Evolutionary conservation across 768 basidiomycete species (phyloP).

Genomic region (Kwoniella botswanensis): DNA sequence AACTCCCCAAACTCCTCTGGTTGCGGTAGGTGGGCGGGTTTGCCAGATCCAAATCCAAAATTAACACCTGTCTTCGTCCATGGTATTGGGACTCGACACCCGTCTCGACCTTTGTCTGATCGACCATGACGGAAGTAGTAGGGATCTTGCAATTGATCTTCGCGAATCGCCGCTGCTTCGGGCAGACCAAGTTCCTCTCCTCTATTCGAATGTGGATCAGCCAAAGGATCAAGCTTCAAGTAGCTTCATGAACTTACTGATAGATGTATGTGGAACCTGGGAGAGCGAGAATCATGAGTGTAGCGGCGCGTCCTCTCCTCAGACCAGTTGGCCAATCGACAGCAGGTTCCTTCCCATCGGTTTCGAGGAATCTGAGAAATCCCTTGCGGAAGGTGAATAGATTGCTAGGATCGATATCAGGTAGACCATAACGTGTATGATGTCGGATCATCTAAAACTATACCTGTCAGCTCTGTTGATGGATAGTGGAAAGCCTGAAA

Average conservation of each 20-base stretch:
- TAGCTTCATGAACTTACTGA: slow-evolving; percentile 31
- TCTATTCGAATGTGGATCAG: slow-evolving; percentile 9
- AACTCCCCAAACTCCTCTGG: slow-evolving; percentile 35
- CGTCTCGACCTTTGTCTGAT: slow-evolving; percentile 44
- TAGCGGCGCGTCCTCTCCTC: slow-evolving; percentile 36
- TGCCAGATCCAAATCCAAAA: slow-evolving; percentile 35
- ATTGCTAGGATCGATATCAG: slow-evolving; percentile 9
- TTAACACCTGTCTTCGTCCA: slow-evolving; percentile 28
- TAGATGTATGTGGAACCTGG: slow-evolving; percentile 52
- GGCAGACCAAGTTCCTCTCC: slow-evolving; percentile 49
- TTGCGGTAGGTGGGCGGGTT: slow-evolving; percentile 38
- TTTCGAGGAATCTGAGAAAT: background rate
- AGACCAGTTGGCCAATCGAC: slow-evolving; percentile 35
- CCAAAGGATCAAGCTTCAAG: background rate
- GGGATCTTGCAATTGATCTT: slow-evolving; percentile 43
- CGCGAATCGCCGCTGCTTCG: slow-evolving; percentile 42
- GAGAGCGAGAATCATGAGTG: slow-evolving; percentile 45
- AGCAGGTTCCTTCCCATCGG: slow-evolving; percentile 16
- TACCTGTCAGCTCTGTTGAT: background rate
- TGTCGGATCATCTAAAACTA: slow-evolving; percentile 42
- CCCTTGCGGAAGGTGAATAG: background rate
- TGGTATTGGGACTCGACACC: slow-evolving; percentile 49
- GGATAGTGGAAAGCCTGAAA: background rate
- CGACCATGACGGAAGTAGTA: slow-evolving; percentile 40
- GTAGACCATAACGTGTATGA: slow-evolving; percentile 45